phyloP scores from a whole-genome alignment of 768 basidiomycete genomes.

The Boletellus ananiceps region DNA sequence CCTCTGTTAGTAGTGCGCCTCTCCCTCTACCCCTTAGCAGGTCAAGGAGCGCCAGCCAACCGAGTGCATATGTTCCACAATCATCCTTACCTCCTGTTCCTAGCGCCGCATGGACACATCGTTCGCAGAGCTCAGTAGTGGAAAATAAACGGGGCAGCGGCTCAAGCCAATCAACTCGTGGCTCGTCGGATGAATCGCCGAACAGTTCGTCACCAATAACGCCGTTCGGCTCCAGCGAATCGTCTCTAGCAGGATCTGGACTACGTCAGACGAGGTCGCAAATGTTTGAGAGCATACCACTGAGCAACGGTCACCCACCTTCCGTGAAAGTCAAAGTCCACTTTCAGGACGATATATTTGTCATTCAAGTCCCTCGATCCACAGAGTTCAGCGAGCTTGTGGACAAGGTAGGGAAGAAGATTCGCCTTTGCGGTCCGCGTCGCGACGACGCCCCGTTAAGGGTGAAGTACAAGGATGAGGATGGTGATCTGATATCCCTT shows the following conservation, averaged over 20 bases:
- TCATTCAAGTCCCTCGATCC: conserved; percentile 79
- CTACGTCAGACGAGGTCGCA: conserved; percentile 54
- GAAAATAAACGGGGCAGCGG: conserved; percentile 76
- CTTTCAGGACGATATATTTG: conserved; percentile 93
- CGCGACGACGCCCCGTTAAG: conserved; percentile 76
- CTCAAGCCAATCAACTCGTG: conserved; percentile 73
- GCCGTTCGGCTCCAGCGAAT: conserved; percentile 87
- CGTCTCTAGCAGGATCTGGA: conserved; percentile 58
- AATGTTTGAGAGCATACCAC: conserved; percentile 42
- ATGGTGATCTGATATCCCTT: conserved; percentile 84
- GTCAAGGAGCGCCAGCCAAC: conserved; percentile 78
- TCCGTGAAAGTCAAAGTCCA: conserved; percentile 91
- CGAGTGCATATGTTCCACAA: conserved; percentile 61
- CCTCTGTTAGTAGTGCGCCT: conserved; percentile 23
- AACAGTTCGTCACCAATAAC: conserved; percentile 85
- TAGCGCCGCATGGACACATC: conserved; percentile 46
- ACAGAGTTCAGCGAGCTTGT: conserved; percentile 82
- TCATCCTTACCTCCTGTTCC: conserved; percentile 50
- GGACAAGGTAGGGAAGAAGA: conserved; percentile 89
- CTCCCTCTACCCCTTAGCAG: conserved; percentile 41
- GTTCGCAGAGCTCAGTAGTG: conserved; percentile 36
- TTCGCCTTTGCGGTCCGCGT: conserved; percentile 81
- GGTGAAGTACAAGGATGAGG: conserved; percentile 89
- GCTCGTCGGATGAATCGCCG: conserved; percentile 80
- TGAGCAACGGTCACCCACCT: conserved; percentile 30